Evolutionary conservation across 148 eudicot genomes (phyloP).

Genomic region (Chenopodium formosanum): DNA sequence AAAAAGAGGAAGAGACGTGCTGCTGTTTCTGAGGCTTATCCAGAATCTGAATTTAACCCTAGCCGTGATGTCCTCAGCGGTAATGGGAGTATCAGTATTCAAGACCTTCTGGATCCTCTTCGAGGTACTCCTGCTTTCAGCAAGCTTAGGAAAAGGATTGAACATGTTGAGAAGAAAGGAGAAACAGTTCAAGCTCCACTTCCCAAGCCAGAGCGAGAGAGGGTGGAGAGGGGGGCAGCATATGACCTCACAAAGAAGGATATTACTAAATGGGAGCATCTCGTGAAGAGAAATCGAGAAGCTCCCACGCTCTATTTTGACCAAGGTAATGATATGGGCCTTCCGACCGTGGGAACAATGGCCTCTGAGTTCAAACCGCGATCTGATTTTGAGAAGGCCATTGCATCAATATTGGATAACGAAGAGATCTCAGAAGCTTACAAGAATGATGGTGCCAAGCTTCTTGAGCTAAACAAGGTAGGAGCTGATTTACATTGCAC

Average conservation of each 20-base stretch:
- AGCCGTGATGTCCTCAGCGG: constrained; percentile 73
- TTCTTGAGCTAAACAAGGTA: constrained; percentile 93
- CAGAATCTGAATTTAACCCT: constrained; percentile 90
- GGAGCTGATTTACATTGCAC: constrained; percentile 8
- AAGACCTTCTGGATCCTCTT: constrained; percentile 78
- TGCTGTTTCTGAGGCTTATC: constrained; percentile 71
- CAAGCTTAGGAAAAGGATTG: constrained; percentile 50
- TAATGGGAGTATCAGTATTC: constrained; percentile 56
- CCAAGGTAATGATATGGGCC: constrained; percentile 45
- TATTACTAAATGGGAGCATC: constrained; percentile 66
- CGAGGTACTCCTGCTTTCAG: constrained; percentile 53
- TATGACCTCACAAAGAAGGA: constrained; percentile 58
- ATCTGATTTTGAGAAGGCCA: constrained; percentile 74
- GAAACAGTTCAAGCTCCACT: constrained; percentile 63
- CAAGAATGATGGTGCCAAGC: constrained; percentile 78
- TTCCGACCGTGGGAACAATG: constrained; percentile 87
- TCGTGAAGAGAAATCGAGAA: constrained; percentile 81
- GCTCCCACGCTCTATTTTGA: constrained; percentile 76
- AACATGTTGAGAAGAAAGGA: constrained; percentile 49
- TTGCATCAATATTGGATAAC: constrained; percentile 62
- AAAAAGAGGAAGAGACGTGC: constrained; percentile 54
- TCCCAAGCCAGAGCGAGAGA: constrained; percentile 63
- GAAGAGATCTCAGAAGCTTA: constrained; percentile 74
- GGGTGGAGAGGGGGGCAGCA: constrained; percentile 63
- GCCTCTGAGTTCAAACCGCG: constrained; percentile 94